Base-by-base conservation (phyloP, 495 filamentous ascomycete species). In the Rostrohypoxylon terebratum region DNA sequence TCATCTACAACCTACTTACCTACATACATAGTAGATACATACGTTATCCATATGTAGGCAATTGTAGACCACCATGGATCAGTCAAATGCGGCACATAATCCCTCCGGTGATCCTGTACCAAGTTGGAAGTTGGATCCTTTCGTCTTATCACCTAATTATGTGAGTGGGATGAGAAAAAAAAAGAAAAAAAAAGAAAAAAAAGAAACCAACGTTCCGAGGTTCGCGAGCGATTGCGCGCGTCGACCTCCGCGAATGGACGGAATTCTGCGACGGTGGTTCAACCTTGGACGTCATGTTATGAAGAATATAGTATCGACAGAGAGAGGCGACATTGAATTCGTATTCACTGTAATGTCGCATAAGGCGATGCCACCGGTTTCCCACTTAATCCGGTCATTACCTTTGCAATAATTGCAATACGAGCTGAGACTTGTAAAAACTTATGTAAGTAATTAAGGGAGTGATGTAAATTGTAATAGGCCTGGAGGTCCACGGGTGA, bases 71-170 rank as follows among this genome's bases (percentile, higher is more conserved):
- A 16, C 51, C 20, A 42, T 18, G 55, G 18, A 66, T 66, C 51
- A 36, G 0, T 55, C 21, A 55, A 6, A 44, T 66, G 55, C 61
- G 53, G 45, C 68, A 61, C 68, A 61, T 61, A 25, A 66, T 60
- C 34, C 33, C 47, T 63, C 58, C 59, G 69, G 57, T 61, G 57
- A 71, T 71, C 68, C 50, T 58, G 31, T 48, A 66, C 68, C n/a
- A 60, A 66, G 57, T 62, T 23, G 68, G 68, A 66, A 71, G 62
- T 65, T 38, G 45, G 45, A 36, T 53, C 18, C n/a, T 65, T 38
- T 57, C 16, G 11, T 66, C 53, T 58, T 66, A 57, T 66, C 63
- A 58, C 51, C 14, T n/a, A n/a, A n/a, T n/a, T 65, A 38, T 38
- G 34, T 38, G 11, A 10, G 34, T 42, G 28, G 23, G n/a, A 25